phyloP scores from a whole-genome alignment of 257 asterid species.

The Salvia miltiorrhiza region DNA sequence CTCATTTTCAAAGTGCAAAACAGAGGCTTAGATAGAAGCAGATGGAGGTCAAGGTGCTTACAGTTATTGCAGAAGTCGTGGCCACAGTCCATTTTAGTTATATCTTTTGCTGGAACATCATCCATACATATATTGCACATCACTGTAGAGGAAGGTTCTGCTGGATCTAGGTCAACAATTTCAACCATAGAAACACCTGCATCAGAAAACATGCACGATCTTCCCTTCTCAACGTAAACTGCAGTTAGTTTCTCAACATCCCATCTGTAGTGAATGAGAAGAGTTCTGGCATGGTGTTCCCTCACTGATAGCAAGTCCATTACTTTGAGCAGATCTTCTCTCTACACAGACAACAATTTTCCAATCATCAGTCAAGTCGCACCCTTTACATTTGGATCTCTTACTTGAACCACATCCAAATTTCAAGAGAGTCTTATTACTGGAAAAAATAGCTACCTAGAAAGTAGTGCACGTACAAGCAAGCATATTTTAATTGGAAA shows the following conservation, averaged over 20 bases:
- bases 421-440: background rate
- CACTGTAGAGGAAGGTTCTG: slow-evolving; percentile 36
- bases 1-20: background rate
- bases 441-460: background rate
- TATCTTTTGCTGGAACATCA: slow-evolving; percentile 52
- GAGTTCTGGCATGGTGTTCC: slow-evolving; percentile 93
- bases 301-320: slow-evolving; percentile 84
- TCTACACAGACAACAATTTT: slow-evolving; percentile 42
- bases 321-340: slow-evolving; percentile 74
- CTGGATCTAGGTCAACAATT: slow-evolving; percentile 32
- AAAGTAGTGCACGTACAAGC: background rate
- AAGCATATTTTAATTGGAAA: background rate
- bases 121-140: slow-evolving; percentile 79
- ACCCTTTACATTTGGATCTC: background rate
- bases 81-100: slow-evolving; percentile 87
- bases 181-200: slow-evolving; percentile 71
- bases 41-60: slow-evolving; percentile 39
- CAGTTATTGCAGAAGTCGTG: slow-evolving; percentile 92
- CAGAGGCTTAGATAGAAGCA: background rate
- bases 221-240: slow-evolving; percentile 83
- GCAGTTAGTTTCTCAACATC: slow-evolving; percentile 72
- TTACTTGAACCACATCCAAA: background rate
- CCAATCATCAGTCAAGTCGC: background rate
- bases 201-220: slow-evolving; percentile 62
- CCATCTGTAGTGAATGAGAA: slow-evolving; percentile 91